Conservation (phyloP, 805 yeast species). For the Cyberlindnera japonica region DNA sequence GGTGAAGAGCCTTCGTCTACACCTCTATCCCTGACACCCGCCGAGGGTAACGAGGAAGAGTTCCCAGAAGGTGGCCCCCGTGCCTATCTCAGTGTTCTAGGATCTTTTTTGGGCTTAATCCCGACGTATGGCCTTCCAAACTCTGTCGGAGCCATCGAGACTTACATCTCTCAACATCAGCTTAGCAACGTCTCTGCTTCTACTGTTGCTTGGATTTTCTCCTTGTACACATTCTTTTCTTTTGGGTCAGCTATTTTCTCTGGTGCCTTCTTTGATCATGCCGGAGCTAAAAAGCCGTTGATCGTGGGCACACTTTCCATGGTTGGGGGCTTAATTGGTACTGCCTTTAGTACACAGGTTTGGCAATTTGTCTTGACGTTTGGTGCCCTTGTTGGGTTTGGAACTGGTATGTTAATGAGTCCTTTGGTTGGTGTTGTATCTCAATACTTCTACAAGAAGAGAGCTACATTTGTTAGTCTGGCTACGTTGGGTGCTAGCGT, state of each 20-base stretch:
- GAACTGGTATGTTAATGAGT: constrained; percentile 55
- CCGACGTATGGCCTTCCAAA: constrained; percentile 54
- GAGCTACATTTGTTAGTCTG: constrained; percentile 43
- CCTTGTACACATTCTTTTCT: constrained; percentile 26
- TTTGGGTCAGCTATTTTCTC: constrained; percentile 35
- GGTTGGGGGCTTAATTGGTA: constrained; percentile 39
- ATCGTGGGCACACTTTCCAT: constrained; percentile 35
- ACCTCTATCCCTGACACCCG: too few relatives aligned
- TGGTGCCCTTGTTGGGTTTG: constrained; percentile 45
- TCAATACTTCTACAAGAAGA: constrained; percentile 40
- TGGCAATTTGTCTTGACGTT: constrained; percentile 52
- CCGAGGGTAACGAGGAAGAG: too few relatives aligned
- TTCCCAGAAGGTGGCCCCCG: constrained; percentile 53
- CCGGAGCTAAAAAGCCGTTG: constrained; percentile 38
- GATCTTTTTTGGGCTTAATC: constrained; percentile 50
- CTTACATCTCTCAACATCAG: constrained; percentile 53
- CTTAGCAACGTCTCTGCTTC: constrained; percentile 40
- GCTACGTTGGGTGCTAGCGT: constrained; percentile 48
- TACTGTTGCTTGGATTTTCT: constrained; percentile 55
- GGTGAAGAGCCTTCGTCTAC: too few relatives aligned
- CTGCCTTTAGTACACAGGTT: constrained; percentile 39
- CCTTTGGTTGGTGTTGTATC: constrained; percentile 60
- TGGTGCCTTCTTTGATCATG: constrained; percentile 43
- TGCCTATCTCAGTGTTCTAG: constrained; percentile 52
- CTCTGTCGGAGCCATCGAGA: constrained; percentile 57